Conservation (phyloP, 805 yeast species). For the Sugiyamaella boreocaroliniensis region DNA sequence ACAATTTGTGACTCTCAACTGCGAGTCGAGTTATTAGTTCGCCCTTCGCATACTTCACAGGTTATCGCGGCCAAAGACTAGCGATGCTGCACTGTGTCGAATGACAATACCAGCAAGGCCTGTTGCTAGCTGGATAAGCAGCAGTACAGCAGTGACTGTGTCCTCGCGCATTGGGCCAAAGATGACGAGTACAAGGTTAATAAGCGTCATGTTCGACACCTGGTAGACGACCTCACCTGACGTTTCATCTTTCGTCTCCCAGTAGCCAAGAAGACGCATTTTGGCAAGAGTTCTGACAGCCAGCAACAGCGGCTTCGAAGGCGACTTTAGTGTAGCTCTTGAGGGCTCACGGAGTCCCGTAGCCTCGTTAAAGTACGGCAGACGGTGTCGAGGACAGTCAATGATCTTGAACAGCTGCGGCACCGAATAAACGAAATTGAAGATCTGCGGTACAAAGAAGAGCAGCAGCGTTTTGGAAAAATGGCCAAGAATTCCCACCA, state of each 20-base stretch:
- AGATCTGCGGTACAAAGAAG: constrained; percentile 83
- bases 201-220: constrained; percentile 80
- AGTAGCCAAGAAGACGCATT: constrained; percentile 44
- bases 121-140: constrained; percentile 54
- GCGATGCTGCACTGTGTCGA: constrained; percentile 79
- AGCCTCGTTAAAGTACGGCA: constrained; percentile 65
- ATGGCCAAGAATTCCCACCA: constrained; percentile 92
- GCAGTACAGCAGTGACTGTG: constrained; percentile 51
- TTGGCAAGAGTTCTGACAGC: constrained; percentile 43
- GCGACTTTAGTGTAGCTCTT: constrained; percentile 28
- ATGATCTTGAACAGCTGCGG: constrained; percentile 85
- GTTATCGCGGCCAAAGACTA: constrained; percentile 87
- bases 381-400: constrained; percentile 92
- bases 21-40: not conserved
- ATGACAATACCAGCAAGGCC: constrained; percentile 62
- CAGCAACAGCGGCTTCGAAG: constrained; percentile 13
- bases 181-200: constrained; percentile 77
- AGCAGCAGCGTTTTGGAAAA: constrained; percentile 86
- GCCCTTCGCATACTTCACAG: constrained; percentile 31
- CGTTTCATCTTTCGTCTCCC: constrained; percentile 25
- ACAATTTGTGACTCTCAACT: not conserved
- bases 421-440: constrained; percentile 82
- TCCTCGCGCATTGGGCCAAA: constrained; percentile 90
- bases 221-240: constrained; percentile 27
- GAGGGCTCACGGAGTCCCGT: constrained; percentile 77